Evolutionary conservation across 352 stramenopile genomes (phyloP).

Genomic region (Paralagenidium karlingii): DNA sequence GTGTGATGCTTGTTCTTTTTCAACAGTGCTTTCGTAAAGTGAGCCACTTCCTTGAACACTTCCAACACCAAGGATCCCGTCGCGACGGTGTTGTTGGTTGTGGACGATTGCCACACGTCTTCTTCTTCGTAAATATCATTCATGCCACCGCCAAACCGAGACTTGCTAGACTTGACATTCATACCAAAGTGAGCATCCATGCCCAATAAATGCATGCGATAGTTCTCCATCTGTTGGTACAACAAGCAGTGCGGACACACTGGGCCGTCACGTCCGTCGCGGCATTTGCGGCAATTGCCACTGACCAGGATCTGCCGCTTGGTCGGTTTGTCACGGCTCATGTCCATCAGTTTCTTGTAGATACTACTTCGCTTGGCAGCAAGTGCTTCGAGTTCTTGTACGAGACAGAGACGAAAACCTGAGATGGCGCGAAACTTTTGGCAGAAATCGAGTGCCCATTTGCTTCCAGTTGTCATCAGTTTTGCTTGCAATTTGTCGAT

Average conservation of each 20-base stretch:
- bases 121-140: conserved; percentile 9
- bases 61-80: conserved; percentile 29
- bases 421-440: conserved; percentile 22
- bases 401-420: conserved; percentile 33
- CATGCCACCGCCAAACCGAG: no score
- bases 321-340: conserved; percentile 23
- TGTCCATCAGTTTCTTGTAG: conserved; percentile 15
- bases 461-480: conserved; percentile 21
- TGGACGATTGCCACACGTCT: not conserved
- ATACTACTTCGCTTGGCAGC: conserved; percentile 16
- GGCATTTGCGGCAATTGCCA: conserved; percentile 54
- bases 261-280: conserved; percentile 34
- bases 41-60: conserved; percentile 41
- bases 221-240: conserved; percentile 47
- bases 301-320: conserved; percentile 37
- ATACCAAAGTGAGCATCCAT: conserved; percentile 17
- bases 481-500: conserved; percentile 30
- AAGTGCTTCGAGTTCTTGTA: conserved; percentile 31
- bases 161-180: conserved; percentile 2
- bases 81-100: conserved; percentile 1
- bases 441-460: conserved; percentile 30
- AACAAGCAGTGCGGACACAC: conserved; percentile 52
- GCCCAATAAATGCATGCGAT: conserved; percentile 37
- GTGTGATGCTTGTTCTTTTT: conserved; percentile 2
- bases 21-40: conserved; percentile 9